Conservation (phyloP, 441 rosid genomes). For the Pelargonium myrrhifolium region DNA sequence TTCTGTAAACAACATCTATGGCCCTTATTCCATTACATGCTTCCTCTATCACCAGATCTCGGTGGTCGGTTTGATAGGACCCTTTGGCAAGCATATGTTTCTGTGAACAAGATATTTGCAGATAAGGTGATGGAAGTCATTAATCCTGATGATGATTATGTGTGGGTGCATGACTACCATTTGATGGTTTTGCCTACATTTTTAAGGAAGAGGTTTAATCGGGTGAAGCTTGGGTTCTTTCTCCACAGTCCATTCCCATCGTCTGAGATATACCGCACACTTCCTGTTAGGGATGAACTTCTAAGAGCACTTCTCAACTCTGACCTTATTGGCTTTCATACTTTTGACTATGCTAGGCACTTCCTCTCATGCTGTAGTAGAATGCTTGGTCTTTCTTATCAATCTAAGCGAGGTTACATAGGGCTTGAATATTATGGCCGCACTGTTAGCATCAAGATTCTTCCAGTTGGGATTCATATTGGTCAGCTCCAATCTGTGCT, state of each 20-base stretch:
- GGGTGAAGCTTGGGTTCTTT: slow-evolving; percentile 80
- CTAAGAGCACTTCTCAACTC: slow-evolving; percentile 70
- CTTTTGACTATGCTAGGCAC: slow-evolving; percentile 86
- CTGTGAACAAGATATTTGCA: slow-evolving; percentile 83
- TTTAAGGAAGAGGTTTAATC: slow-evolving; percentile 72
- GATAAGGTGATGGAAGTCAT: slow-evolving; percentile 89
- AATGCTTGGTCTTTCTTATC: slow-evolving; percentile 85
- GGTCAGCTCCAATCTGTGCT: slow-evolving; percentile 68
- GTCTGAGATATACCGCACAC: slow-evolving; percentile 80
- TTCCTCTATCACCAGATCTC: slow-evolving; percentile 74
- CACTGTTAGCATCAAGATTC: slow-evolving; percentile 72
- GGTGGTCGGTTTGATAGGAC: slow-evolving; percentile 81
- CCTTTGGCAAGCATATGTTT: slow-evolving; percentile 79
- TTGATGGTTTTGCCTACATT: slow-evolving; percentile 84
- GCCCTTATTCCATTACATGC: slow-evolving; percentile 92
- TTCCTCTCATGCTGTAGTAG: slow-evolving; percentile 81
- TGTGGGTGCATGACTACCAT: slow-evolving; percentile 91
- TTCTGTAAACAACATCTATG: slow-evolving; percentile 82
- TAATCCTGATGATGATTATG: slow-evolving; percentile 76
- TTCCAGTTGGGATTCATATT: slow-evolving; percentile 78
- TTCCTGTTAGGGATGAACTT: slow-evolving; percentile 76
- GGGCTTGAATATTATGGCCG: slow-evolving; percentile 82
- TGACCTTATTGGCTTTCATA: slow-evolving; percentile 79
- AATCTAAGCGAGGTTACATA: slow-evolving; percentile 71
- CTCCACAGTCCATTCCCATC: slow-evolving; percentile 89